A percentile compares a stretch with the other conserved stretches of the same genome.
Conservation (phyloP, 306 rosid species). For the Cucurbita ficifolia region DNA sequence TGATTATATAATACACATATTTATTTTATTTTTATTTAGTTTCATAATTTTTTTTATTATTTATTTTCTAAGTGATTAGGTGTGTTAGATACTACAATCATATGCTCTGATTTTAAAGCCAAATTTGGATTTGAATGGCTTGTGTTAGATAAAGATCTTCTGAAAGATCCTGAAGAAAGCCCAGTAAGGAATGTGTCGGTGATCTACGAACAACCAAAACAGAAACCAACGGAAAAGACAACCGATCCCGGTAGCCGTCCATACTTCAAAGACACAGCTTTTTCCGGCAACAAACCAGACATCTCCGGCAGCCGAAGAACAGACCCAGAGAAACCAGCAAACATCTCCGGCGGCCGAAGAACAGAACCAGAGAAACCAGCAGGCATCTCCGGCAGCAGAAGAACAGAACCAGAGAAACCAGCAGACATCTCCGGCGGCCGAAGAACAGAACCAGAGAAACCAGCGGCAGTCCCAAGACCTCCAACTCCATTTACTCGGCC, state of each 20-base stretch:
- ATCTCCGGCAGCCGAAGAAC: slow-evolving; percentile 20
- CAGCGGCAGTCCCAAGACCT: background rate
- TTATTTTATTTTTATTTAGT: too few species aligned
- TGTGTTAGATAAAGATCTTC: slow-evolving; percentile 28
- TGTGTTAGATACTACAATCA: too few species aligned
- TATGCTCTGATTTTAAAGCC: background rate
- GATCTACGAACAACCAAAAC: background rate
- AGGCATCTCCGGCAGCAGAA: slow-evolving; percentile 16
- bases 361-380: slow-evolving; percentile 6
- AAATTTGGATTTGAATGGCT: background rate
- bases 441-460: slow-evolving; percentile 13
- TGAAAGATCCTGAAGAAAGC: slow-evolving; percentile 19
- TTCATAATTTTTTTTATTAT: too few species aligned
- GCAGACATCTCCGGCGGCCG: slow-evolving; percentile 16
- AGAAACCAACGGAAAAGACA: slow-evolving; percentile 13
- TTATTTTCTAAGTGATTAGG: too few species aligned
- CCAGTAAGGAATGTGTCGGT: background rate
- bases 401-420: slow-evolving; percentile 11
- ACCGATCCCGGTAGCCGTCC: slow-evolving; percentile 7
- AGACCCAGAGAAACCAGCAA: slow-evolving; percentile 6
- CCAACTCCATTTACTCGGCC: slow-evolving; percentile 18
- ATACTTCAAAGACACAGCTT: slow-evolving; percentile 10
- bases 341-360: slow-evolving; percentile 20
- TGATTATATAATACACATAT: too few species aligned
- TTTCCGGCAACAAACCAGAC: background rate